Evolutionary conservation across 2,329 filamentous ascomycete genomes (phyloP).

Genomic region (Ophiostoma fasciatum): DNA sequence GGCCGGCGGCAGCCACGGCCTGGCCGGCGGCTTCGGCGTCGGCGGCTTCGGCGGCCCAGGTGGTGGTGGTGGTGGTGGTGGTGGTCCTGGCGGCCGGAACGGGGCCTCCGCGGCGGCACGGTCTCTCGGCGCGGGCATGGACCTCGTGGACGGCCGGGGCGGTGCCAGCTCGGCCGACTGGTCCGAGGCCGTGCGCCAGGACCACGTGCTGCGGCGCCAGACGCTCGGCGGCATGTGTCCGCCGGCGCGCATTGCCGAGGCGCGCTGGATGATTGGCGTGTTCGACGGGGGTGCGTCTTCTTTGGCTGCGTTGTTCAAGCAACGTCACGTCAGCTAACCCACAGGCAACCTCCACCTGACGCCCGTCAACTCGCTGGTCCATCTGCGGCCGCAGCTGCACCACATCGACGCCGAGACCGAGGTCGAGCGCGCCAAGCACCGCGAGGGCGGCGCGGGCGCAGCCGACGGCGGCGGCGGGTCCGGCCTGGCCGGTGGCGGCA

Average conservation of each 20-base stretch:
- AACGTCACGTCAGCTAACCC: background rate
- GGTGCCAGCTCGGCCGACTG: slow-evolving; percentile 36
- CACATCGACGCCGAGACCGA: slow-evolving; percentile 79
- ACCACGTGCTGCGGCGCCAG: slow-evolving; percentile 62
- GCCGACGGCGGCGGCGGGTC: slow-evolving; percentile 22
- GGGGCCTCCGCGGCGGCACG: no score
- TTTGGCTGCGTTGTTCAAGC: background rate
- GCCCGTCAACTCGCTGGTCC: slow-evolving; percentile 66
- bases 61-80: slow-evolving; percentile 12
- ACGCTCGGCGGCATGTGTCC: slow-evolving; percentile 55
- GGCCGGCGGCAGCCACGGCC: slow-evolving; percentile 50
- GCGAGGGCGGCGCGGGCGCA: slow-evolving; percentile 15
- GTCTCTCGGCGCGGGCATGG: background rate
- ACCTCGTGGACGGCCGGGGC: slow-evolving; percentile 2
- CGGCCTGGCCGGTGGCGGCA: background rate
- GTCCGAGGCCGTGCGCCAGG: slow-evolving; percentile 51
- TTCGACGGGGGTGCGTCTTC: slow-evolving; percentile 57
- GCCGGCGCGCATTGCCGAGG: slow-evolving; percentile 50
- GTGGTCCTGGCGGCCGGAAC: no score
- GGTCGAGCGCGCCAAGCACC: slow-evolving; percentile 34
- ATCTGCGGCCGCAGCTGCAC: slow-evolving; percentile 82
- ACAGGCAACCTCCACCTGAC: slow-evolving; percentile 76
- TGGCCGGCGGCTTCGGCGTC: slow-evolving; percentile 59
- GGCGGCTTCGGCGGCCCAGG: slow-evolving; percentile 21
- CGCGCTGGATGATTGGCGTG: slow-evolving; percentile 84